Percentiles rank a stretch among this genome's conserved stretches.
Conservation (phyloP, 2,329 filamentous ascomycete species). For the Biscogniauxia sp. region DNA sequence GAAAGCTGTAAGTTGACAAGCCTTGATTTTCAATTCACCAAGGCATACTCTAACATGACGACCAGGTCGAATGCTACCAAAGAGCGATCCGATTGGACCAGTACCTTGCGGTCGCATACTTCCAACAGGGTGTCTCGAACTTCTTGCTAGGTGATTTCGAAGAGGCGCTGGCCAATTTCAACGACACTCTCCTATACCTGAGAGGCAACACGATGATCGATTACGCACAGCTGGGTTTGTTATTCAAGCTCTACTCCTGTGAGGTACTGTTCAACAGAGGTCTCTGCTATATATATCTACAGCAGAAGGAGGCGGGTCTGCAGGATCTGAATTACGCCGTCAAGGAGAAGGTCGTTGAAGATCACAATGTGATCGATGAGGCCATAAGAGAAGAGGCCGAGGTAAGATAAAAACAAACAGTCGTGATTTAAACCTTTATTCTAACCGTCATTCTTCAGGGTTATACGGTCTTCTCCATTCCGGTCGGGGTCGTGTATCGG, state of each 20-base stretch:
- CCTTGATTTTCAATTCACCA: conserved; percentile 3
- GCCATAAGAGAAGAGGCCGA: conserved; percentile 91
- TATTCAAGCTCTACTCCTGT: conserved; percentile 96
- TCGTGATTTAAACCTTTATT: conserved; percentile 1
- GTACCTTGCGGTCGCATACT: conserved; percentile 96
- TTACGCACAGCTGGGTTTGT: conserved; percentile 90
- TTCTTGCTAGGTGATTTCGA: conserved; percentile 97
- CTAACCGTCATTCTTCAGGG: conserved; percentile 56
- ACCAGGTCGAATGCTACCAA: conserved; percentile 90
- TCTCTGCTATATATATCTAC: conserved; percentile 94
- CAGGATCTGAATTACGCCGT: conserved; percentile 87
- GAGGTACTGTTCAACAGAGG: conserved; percentile 97
- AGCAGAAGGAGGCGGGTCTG: conserved; percentile 86
- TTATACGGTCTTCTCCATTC: conserved; percentile 98
- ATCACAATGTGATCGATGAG: conserved; percentile 97
- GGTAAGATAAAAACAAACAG: conserved; percentile 47
- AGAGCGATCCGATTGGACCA: conserved; percentile 85
- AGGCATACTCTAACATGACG: conserved; percentile 13
- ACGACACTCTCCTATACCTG: conserved; percentile 92
- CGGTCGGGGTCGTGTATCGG: conserved; percentile 90
- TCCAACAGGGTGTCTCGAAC: conserved; percentile 97
- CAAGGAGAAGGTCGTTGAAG: conserved; percentile 93
- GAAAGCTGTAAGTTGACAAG: conserved; percentile 70
- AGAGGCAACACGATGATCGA: conserved; percentile 97
- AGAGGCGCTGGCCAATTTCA: conserved; percentile 96